Conservation (phyloP, 1,284 basidiomycete species). For the Ceratobasidium sp. region DNA sequence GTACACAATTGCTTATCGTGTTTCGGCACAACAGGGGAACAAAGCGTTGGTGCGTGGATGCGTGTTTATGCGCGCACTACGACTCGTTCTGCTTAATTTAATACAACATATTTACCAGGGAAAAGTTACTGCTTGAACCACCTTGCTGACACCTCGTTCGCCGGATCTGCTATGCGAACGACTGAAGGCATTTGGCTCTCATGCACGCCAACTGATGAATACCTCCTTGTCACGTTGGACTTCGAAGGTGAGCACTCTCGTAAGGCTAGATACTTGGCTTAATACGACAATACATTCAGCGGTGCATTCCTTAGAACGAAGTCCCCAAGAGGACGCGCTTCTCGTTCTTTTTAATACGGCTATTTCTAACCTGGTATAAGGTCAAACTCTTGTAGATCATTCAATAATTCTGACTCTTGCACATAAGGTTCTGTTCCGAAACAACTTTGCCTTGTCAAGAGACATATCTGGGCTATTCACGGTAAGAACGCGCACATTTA, state of each 20-base stretch:
- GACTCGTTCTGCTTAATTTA: slow-evolving; percentile 57
- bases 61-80: too few species aligned
- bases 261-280: neutral
- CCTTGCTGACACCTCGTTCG: slow-evolving; percentile 71
- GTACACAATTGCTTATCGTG: neutral
- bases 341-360: slow-evolving; percentile 73
- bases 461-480: slow-evolving; percentile 65
- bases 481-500: slow-evolving; percentile 7
- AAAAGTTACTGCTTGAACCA: slow-evolving; percentile 67
- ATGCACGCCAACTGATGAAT: slow-evolving; percentile 65
- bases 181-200: slow-evolving; percentile 74
- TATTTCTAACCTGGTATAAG: slow-evolving; percentile 63
- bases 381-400: neutral
- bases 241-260: slow-evolving; percentile 64
- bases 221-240: slow-evolving; percentile 68
- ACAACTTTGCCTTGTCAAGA: slow-evolving; percentile 48
- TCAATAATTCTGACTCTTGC: neutral
- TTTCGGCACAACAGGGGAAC: slow-evolving; percentile 60
- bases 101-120: slow-evolving; percentile 53
- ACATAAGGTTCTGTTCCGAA: slow-evolving; percentile 61
- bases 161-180: slow-evolving; percentile 72
- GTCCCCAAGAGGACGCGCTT: slow-evolving; percentile 70
- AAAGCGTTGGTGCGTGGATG: slow-evolving; percentile 66
- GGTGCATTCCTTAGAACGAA: slow-evolving; percentile 71
- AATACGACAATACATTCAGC: slow-evolving; percentile 55